phyloP scores from a whole-genome alignment of 1,284 basidiomycete species.

The Tilletia walkeri region DNA sequence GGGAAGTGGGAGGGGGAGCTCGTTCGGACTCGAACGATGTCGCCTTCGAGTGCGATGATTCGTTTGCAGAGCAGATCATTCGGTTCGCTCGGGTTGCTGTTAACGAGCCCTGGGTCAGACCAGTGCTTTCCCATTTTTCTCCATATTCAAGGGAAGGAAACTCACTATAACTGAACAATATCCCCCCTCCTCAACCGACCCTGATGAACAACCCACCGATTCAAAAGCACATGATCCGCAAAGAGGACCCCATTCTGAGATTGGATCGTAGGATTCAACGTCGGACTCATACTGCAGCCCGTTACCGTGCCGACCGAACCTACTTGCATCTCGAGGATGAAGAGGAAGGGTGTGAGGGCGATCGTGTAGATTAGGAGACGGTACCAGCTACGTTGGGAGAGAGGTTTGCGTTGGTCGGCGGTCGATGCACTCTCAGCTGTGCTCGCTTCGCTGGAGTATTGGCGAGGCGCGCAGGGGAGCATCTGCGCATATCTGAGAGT shows the following conservation, averaged over 20 bases:
- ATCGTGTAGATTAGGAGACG: not conserved
- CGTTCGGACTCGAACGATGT: slow-evolving; percentile 7
- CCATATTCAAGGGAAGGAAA: not conserved
- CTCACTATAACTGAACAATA: not conserved
- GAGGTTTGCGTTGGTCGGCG: no score
- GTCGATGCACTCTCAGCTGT: no score
- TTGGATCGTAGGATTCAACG: not conserved
- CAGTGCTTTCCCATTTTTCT: not conserved
- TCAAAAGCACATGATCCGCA: slow-evolving; percentile 2
- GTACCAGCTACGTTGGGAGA: not conserved
- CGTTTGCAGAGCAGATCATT: not conserved
- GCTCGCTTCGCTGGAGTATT: no score
- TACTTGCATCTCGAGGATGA: not conserved
- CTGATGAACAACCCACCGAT: not conserved
- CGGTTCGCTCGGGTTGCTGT: not conserved
- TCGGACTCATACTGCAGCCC: not conserved
- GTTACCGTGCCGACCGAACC: not conserved
- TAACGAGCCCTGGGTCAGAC: not conserved
- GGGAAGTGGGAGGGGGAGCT: not conserved
- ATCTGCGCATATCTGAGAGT: no score
- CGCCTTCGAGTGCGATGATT: slow-evolving; percentile 11
- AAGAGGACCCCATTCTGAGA: not conserved
- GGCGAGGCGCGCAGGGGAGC: no score
- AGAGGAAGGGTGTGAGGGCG: not conserved
- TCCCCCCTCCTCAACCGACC: not conserved